phyloP scores from a whole-genome alignment of 352 stramenopile species.

The Phytophthora cryptogea region DNA sequence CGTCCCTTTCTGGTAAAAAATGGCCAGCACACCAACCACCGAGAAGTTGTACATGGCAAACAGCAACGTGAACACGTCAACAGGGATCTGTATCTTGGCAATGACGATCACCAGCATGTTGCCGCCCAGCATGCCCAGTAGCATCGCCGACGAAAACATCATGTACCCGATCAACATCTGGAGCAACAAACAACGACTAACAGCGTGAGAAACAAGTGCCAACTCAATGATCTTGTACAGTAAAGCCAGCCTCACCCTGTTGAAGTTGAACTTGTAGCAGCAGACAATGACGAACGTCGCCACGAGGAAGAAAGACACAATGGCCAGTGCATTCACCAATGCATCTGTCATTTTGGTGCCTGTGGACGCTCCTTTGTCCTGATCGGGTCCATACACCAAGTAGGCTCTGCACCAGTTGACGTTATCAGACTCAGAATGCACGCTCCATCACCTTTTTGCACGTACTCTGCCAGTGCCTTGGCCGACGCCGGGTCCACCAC shows the following conservation, averaged over 20 bases:
- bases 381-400: slow-evolving; percentile 72
- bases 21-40: slow-evolving; percentile 86
- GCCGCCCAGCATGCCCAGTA: slow-evolving; percentile 84
- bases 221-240: slow-evolving; percentile 1
- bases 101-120: slow-evolving; percentile 83
- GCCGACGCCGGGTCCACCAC: slow-evolving; percentile 79
- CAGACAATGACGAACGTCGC: slow-evolving; percentile 91
- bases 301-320: slow-evolving; percentile 89
- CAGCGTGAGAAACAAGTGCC: neutral
- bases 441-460: neutral
- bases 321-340: slow-evolving; percentile 88
- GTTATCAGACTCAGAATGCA: slow-evolving; percentile 1
- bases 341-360: slow-evolving; percentile 76
- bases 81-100: slow-evolving; percentile 57
- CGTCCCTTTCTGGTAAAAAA: slow-evolving; percentile 91
- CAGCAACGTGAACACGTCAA: slow-evolving; percentile 69
- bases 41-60: slow-evolving; percentile 93
- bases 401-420: slow-evolving; percentile 56
- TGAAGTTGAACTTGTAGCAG: slow-evolving; percentile 92
- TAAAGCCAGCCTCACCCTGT: slow-evolving; percentile 43
- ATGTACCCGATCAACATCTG: slow-evolving; percentile 89
- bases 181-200: slow-evolving; percentile 1
- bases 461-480: slow-evolving; percentile 72
- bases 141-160: slow-evolving; percentile 89
- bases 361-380: slow-evolving; percentile 53